Conservation (phyloP, 495 filamentous ascomycete genomes). For the Penicillium robsamsonii region DNA sequence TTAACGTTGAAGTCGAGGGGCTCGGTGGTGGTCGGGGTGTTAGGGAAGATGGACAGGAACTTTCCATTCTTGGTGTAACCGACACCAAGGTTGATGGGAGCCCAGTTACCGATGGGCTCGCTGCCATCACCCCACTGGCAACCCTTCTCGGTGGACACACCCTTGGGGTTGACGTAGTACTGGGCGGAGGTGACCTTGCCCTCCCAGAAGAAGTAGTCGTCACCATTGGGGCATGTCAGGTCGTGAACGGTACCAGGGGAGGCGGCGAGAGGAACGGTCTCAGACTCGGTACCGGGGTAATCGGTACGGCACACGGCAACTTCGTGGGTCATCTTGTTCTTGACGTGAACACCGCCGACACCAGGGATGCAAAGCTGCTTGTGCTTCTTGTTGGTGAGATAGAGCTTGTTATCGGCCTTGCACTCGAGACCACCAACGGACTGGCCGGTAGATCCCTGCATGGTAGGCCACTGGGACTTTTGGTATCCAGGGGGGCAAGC, state of each 20-base stretch:
- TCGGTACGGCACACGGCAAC: slow-evolving; percentile 91
- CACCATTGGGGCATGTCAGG: slow-evolving; percentile 71
- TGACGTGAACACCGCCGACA: slow-evolving; percentile 63
- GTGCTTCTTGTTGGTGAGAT: slow-evolving; percentile 65
- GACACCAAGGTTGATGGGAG: slow-evolving; percentile 84
- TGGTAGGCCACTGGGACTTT: slow-evolving; percentile 86
- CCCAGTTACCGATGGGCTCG: slow-evolving; percentile 73
- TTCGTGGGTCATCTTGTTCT: slow-evolving; percentile 64
- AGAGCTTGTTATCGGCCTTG: slow-evolving; percentile 69
- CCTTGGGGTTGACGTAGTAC: slow-evolving; percentile 92
- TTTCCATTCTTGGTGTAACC: slow-evolving; percentile 64
- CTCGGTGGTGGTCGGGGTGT: slow-evolving; percentile 59
- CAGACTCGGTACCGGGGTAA: slow-evolving; percentile 84
- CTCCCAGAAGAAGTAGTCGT: slow-evolving; percentile 73
- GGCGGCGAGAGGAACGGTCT: slow-evolving; percentile 73
- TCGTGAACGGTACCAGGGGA: slow-evolving; percentile 52
- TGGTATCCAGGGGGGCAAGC: slow-evolving; percentile 88
- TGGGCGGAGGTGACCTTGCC: slow-evolving; percentile 78
- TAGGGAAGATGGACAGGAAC: slow-evolving; percentile 80
- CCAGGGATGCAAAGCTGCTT: slow-evolving; percentile 76
- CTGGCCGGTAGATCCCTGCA: slow-evolving; percentile 78
- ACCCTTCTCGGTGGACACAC: slow-evolving; percentile 62
- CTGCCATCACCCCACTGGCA: slow-evolving; percentile 76
- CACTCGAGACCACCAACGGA: slow-evolving; percentile 88
- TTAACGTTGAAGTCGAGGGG: slow-evolving; percentile 71